A percentile compares a stretch with the other conserved stretches of the same genome.
phyloP scores from a whole-genome alignment of 2,329 filamentous ascomycete species.

The Fusarium equiseti region DNA sequence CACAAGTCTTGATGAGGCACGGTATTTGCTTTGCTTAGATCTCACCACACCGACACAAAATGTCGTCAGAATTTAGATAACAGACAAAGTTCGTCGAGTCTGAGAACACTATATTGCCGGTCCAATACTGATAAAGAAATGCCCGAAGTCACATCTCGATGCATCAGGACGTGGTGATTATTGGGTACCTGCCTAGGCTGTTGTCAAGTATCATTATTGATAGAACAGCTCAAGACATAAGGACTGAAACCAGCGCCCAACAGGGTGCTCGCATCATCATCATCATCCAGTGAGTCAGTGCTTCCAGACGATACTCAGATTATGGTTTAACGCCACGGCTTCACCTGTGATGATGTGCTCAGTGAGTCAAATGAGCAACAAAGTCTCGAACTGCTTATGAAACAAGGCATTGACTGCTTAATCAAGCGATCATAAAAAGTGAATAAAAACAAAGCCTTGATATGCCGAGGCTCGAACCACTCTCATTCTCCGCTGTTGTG shows the following conservation, averaged over 20 bases:
- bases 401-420: slow-evolving; percentile 11
- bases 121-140: slow-evolving; percentile 1
- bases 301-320: slow-evolving; percentile 21
- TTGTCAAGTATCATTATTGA: neutral
- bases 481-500: neutral
- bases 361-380: slow-evolving; percentile 34
- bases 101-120: slow-evolving; percentile 9
- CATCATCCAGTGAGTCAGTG: slow-evolving; percentile 10
- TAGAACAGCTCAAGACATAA: neutral
- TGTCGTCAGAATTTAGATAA: slow-evolving; percentile 37
- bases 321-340: slow-evolving; percentile 34
- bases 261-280: slow-evolving; percentile 2
- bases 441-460: neutral
- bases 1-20: slow-evolving; percentile 11
- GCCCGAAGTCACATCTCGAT: neutral
- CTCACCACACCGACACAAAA: slow-evolving; percentile 45
- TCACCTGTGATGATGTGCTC: slow-evolving; percentile 43
- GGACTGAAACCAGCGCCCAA: neutral
- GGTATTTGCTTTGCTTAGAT: slow-evolving; percentile 37
- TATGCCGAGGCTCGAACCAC: slow-evolving; percentile 18
- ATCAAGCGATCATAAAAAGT: neutral
- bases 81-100: neutral
- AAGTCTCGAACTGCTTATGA: slow-evolving; percentile 9
- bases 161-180: neutral
- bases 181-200: neutral